Base-by-base conservation (phyloP, 2,329 filamentous ascomycete genomes). In the Colletotrichum sp. region DNA sequence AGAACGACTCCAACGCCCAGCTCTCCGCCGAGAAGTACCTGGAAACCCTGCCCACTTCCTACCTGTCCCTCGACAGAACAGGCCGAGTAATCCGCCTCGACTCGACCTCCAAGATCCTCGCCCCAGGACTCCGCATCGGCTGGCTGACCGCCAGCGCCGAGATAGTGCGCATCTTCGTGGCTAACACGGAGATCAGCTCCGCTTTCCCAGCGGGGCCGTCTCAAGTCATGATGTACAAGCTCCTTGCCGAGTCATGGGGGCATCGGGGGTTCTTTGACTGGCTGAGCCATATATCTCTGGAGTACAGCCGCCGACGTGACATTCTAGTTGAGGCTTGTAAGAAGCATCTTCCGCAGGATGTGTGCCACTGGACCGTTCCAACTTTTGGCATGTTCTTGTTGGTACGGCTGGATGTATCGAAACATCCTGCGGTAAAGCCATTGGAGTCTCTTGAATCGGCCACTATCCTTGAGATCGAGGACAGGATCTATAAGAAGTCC, bases 381-480 rank as follows among this genome's bases (percentile, higher is more conserved):
- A 39, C 22, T 2, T 44, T 64, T n/a, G 61, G 61, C n/a, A 64
- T 64, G 61, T 64, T 64, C 2, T 64, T 64, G 11, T 34, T 39
- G 61, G 32, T 64, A 3, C 61, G 32, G 30, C 22, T 64, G n/a
- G 61, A 64, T 29, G 12, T 44, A 7, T 36, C 61, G 13, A 64
- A 39, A 22, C 32, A 64, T 29, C 22, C 61, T 36, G 61, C 61
- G 0, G 61, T 39, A 0, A 39, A 0, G n/a, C 0, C 5, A 12
- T 36, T 0, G 7, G 61, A 27, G 3, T 0, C 12, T 1, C 25
- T 29, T 13, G n/a, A 16, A 5, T 0, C 32, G 5, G 32, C 3
- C 19, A 1, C 25, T 13, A 27, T 64, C 12, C 30, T 27, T 4
- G 8, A 27, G 7, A 64, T 39, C 8, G 32, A 64, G 32, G 61